Percentiles rank a stretch among this genome's conserved stretches.
Evolutionary conservation across 352 stramenopile species (phyloP).

Genomic region (Phytopythium sindhum): DNA sequence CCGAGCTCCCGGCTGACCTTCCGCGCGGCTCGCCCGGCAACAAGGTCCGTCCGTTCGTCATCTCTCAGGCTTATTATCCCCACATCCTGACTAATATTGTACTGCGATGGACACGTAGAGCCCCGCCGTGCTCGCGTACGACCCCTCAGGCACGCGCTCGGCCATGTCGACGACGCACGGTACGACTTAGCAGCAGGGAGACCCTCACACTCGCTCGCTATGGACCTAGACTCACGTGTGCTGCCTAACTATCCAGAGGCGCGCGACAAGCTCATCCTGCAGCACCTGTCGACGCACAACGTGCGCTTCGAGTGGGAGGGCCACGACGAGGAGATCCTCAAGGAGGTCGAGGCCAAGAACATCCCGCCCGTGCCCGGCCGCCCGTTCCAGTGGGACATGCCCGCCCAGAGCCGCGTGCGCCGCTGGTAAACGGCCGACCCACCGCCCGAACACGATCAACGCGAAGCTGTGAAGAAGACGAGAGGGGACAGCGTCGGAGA

Average conservation of each 20-base stretch:
- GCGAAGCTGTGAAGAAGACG: background rate
- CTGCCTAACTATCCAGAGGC: conserved; percentile 25
- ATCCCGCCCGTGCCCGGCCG: conserved; percentile 65
- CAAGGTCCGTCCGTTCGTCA: conserved; percentile 33
- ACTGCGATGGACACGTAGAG: conserved; percentile 24
- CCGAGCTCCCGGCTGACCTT: conserved; percentile 60
- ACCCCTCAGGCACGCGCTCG: conserved; percentile 81
- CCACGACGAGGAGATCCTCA: conserved; percentile 68
- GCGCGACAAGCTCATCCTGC: conserved; percentile 67
- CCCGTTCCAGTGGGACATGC: conserved; percentile 71
- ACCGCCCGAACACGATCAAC: no score
- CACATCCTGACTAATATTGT: background rate
- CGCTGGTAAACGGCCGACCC: conserved; percentile 48
- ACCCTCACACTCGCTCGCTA: background rate
- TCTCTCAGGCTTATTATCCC: background rate
- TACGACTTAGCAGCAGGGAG: conserved; percentile 7
- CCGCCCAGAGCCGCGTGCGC: conserved; percentile 51
- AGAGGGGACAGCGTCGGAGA: background rate
- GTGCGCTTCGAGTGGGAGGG: conserved; percentile 82
- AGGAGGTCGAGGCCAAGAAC: conserved; percentile 69
- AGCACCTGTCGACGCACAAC: conserved; percentile 68
- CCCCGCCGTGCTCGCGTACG: conserved; percentile 80
- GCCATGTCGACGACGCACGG: conserved; percentile 84
- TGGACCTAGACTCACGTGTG: background rate
- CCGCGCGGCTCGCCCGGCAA: conserved; percentile 75